These are phyloP conservation scores for Starmerella roubikii DNA, from an alignment of 805 yeast species.

Conservation along the genomic window DNA sequence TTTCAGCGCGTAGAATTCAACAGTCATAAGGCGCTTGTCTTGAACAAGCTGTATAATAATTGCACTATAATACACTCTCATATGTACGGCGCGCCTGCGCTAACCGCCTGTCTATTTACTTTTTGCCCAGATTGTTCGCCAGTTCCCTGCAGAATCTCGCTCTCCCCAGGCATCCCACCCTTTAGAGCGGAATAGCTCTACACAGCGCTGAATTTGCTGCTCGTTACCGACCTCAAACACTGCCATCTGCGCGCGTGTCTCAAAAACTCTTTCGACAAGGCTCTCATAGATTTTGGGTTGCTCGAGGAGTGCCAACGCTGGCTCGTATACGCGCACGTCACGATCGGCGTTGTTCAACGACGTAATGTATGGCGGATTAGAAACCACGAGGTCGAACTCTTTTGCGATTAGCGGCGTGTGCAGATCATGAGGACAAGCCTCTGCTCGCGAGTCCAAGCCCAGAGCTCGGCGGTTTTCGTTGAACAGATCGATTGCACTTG, in stretches of 20 bases:
- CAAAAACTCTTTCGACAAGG: constrained; percentile 35
- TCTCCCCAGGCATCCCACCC: constrained; percentile 33
- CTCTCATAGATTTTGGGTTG: constrained; percentile 55
- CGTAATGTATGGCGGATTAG: constrained; percentile 84
- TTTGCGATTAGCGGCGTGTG: constrained; percentile 8
- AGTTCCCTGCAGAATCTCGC: constrained; percentile 16
- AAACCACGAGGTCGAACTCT: constrained; percentile 39
- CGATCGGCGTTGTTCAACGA: constrained; percentile 38
- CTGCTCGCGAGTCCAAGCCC: constrained; percentile 9
- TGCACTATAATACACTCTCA: no score
- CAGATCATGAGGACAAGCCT: constrained; percentile 4
- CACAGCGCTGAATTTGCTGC: constrained; percentile 40
- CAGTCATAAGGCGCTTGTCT: no score
- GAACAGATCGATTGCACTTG: constrained; percentile 37
- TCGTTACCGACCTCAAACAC: constrained; percentile 65
- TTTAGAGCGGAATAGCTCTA: constrained; percentile 13
- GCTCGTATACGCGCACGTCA: constrained; percentile 66
- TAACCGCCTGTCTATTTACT: no score
- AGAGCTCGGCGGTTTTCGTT: constrained; percentile 12
- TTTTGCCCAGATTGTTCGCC: constrained; percentile 21
- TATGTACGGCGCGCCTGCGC: no score
- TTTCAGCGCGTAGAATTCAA: no score
- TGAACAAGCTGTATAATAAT: no score
- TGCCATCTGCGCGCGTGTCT: constrained; percentile 37
- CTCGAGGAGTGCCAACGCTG: constrained; percentile 66